Conservation (phyloP, 75 land plant genomes). For the Picea sitchensis region DNA sequence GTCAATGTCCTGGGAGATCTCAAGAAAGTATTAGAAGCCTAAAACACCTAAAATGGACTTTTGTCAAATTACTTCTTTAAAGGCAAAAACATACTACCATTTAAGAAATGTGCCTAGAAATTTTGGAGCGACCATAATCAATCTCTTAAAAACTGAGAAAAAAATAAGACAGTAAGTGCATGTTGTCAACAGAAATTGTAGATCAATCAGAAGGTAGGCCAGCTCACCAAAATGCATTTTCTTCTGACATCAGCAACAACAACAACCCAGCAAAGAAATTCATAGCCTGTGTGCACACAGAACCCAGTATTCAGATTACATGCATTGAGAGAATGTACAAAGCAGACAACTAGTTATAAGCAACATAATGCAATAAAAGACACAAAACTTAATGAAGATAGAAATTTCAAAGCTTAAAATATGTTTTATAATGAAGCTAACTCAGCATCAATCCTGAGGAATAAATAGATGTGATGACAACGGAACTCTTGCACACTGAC, state of each 20-base stretch:
- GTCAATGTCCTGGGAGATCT: constrained; percentile 29
- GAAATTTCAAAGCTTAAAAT: too few relatives aligned
- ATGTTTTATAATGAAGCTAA: too few relatives aligned
- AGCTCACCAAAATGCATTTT: constrained; percentile 55
- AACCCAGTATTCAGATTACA: not conserved
- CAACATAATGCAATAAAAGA: too few relatives aligned
- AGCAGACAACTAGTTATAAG: too few relatives aligned
- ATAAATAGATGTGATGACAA: too few relatives aligned
- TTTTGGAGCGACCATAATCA: not conserved
- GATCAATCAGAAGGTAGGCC: not conserved
- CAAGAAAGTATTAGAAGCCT: not conserved
- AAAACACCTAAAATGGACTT: not conserved
- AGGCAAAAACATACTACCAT: not conserved
- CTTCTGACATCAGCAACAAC: constrained; percentile 51
- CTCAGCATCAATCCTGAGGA: too few relatives aligned
- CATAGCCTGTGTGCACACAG: constrained; percentile 38
- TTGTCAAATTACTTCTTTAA: not conserved
- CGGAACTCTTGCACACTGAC: too few relatives aligned
- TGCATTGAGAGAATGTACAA: too few relatives aligned
- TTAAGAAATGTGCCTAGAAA: not conserved
- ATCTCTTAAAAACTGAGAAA: not conserved
- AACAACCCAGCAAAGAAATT: constrained; percentile 54
- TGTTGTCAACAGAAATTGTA: not conserved
- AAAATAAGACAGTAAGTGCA: too few relatives aligned
- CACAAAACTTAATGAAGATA: too few relatives aligned